Percentiles rank a stretch among this genome's conserved stretches.
These are phyloP conservation scores for Galerina sulciceps DNA, from an alignment of 768 basidiomycete genomes.

Conservation along the genomic window DNA sequence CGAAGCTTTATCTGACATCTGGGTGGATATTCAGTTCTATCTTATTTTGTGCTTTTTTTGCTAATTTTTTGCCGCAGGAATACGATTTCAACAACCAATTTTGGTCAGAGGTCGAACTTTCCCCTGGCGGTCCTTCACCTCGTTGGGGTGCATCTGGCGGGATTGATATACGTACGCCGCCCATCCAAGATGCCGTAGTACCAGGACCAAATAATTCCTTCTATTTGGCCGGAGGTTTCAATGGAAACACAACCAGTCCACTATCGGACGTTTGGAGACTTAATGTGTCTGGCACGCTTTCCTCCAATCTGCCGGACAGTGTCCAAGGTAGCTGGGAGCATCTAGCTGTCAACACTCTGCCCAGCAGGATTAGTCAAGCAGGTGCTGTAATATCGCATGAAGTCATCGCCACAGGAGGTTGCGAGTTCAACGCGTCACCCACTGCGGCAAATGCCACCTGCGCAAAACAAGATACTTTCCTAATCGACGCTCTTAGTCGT, in stretches of 20 bases:
- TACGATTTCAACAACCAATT: conserved; percentile 78
- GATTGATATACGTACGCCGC: conserved; percentile 57
- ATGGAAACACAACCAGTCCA: conserved; percentile 46
- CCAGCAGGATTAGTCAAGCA: conserved; percentile 52
- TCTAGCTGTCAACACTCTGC: conserved; percentile 41
- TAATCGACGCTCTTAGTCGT: conserved; percentile 48
- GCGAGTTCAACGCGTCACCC: conserved; percentile 36
- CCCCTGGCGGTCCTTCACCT: conserved; percentile 58
- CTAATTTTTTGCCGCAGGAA: conserved; percentile 50
- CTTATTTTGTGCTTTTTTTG: neutral
- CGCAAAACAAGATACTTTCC: conserved; percentile 60
- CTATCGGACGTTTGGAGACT: conserved; percentile 77
- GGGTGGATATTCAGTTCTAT: conserved; percentile 53
- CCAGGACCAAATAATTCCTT: conserved; percentile 73
- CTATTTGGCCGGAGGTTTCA: conserved; percentile 73
- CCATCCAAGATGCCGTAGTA: conserved; percentile 45
- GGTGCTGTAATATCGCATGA: conserved; percentile 59
- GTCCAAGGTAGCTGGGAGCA: conserved; percentile 65
- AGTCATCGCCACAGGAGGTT: conserved; percentile 66
- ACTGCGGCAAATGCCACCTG: conserved; percentile 50
- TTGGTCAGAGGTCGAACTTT: conserved; percentile 66
- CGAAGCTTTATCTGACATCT: conserved; percentile 65
- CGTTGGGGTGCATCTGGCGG: conserved; percentile 80
- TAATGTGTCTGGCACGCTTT: conserved; percentile 69
- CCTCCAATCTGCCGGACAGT: conserved; percentile 62